Percentiles rank a stretch among this genome's conserved stretches.
These are phyloP conservation scores for Primulina huaijiensis DNA, from an alignment of 257 asterid species.

Conservation along the genomic window DNA sequence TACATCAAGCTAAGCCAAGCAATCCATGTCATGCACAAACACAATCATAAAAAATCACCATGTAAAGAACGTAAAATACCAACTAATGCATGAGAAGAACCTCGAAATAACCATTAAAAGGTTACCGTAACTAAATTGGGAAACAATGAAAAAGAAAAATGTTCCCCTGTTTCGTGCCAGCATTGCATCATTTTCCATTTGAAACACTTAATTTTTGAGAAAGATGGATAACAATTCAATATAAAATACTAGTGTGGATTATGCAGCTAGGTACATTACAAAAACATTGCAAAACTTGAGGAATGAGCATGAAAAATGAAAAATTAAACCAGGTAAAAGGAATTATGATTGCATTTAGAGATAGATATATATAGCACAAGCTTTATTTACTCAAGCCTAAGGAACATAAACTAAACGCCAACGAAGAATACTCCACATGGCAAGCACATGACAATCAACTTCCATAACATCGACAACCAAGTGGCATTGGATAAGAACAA, in stretches of 20 bases:
- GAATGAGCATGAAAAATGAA: not conserved
- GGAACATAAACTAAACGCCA: not conserved
- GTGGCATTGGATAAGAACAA: not conserved
- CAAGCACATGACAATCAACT: not conserved
- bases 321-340: not conserved
- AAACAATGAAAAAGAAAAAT: not conserved
- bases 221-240: not conserved
- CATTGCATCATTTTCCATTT: not conserved
- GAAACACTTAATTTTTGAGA: not conserved
- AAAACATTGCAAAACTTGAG: not conserved
- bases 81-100: too few species aligned
- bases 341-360: not conserved
- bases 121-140: too few species aligned
- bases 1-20: not conserved
- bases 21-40: not conserved
- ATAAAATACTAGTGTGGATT: not conserved
- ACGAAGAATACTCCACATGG: not conserved
- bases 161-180: not conserved
- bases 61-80: too few species aligned
- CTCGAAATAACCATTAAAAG: too few species aligned
- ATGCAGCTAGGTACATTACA: not conserved
- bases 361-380: not conserved
- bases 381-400: not conserved
- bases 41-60: not conserved
- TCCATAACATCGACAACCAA: not conserved